phyloP scores from a whole-genome alignment of 257 asterid species.

The Eucommia ulmoides region DNA sequence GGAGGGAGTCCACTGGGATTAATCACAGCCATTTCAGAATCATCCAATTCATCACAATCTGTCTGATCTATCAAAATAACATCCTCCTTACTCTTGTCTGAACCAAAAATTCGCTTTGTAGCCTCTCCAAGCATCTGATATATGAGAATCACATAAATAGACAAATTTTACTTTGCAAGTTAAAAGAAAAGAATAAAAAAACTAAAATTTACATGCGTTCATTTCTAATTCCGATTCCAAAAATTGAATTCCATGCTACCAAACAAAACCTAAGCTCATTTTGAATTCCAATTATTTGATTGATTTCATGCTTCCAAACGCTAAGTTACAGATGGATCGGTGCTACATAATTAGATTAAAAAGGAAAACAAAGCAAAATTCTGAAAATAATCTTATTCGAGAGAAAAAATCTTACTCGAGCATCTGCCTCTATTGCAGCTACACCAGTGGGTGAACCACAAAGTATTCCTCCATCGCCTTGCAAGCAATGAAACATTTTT shows the following conservation, averaged over 20 bases:
- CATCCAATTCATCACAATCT: constrained; percentile 33
- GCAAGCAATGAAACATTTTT: constrained; percentile 76
- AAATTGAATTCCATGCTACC: too few species aligned
- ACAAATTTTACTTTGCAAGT: constrained; percentile 7
- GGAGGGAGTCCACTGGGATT: constrained; percentile 51
- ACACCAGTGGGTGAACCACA: constrained; percentile 83
- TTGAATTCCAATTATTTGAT: too few species aligned
- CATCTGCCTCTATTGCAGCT: constrained; percentile 89
- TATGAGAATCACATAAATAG: constrained; percentile 28
- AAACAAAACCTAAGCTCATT: too few species aligned
- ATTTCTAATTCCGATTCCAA: too few species aligned
- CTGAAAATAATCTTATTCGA: too few species aligned
- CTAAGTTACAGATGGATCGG: too few species aligned
- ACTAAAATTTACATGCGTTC: not conserved
- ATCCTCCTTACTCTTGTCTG: constrained; percentile 40
- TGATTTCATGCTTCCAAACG: too few species aligned
- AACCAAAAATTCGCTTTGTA: constrained; percentile 58
- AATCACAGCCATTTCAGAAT: constrained; percentile 29
- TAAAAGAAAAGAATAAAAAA: not conserved
- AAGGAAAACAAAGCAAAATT: too few species aligned
- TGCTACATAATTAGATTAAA: too few species aligned
- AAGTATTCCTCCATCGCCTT: constrained; percentile 87
- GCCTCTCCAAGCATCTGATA: constrained; percentile 81
- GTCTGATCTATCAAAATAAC: constrained; percentile 29
- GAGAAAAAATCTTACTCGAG: constrained; percentile 56